phyloP scores from a whole-genome alignment of 2,329 filamentous ascomycete species.

The Chaetomiaceae sp. region DNA sequence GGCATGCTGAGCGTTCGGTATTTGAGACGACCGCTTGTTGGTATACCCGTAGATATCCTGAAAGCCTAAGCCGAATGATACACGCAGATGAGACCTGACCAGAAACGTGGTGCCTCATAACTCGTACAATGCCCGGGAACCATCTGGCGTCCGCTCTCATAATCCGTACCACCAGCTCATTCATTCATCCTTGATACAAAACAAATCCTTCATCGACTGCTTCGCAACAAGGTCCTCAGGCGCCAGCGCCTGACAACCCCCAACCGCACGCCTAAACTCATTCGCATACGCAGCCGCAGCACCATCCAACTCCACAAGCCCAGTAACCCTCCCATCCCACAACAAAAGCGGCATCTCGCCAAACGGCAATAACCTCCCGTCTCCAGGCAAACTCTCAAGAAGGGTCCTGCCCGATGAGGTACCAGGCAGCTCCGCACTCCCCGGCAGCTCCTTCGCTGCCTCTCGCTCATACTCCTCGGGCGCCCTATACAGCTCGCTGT shows the following conservation, averaged over 20 bases:
- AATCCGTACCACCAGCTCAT: not conserved
- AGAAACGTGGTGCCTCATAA: too few relatives aligned
- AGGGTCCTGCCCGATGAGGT: slow-evolving; percentile 47
- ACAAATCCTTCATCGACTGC: slow-evolving; percentile 14
- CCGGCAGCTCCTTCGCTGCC: slow-evolving; percentile 27
- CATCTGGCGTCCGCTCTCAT: too few relatives aligned
- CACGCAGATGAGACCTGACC: too few relatives aligned
- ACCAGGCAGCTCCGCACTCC: slow-evolving; percentile 29
- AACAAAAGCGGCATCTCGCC: slow-evolving; percentile 54
- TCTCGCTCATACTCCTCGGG: slow-evolving; percentile 62
- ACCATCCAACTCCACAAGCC: slow-evolving; percentile 37
- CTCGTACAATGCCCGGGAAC: not conserved
- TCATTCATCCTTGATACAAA: slow-evolving; percentile 16
- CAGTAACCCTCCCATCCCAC: slow-evolving; percentile 56
- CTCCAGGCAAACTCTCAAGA: slow-evolving; percentile 45
- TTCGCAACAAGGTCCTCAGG: slow-evolving; percentile 24
- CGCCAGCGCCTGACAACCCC: slow-evolving; percentile 53
- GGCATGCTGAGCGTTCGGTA: not conserved
- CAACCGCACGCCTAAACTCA: slow-evolving; percentile 59
- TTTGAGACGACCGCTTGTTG: too few relatives aligned
- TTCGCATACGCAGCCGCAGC: slow-evolving; percentile 49
- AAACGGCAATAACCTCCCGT: slow-evolving; percentile 41
- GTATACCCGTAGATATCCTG: too few relatives aligned
- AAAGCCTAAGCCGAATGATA: too few relatives aligned
- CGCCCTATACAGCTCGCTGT: slow-evolving; percentile 66